Evolutionary conservation across 2,329 filamentous ascomycete species (phyloP), one percentile per base, ranked within the genome.

Genomic region (Xylaria sp.): DNA sequence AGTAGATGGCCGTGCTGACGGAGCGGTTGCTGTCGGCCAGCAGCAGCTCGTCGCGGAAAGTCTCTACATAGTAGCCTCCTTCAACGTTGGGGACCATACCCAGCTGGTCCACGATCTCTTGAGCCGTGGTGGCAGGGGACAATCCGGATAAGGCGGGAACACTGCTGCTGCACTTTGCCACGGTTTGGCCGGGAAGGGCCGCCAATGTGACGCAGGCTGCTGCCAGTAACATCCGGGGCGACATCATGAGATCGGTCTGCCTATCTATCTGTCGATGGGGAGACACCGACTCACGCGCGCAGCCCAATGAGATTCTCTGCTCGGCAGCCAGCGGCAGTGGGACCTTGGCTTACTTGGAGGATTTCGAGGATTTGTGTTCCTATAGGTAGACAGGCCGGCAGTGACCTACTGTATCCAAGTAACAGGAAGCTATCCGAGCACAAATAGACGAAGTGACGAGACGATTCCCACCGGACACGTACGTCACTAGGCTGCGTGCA

Each of bases 1-100:
- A 85, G 74, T 84, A 85, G 65, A 85, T 85, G 45, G 77, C 78
- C 3, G 83, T 84, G 73, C 80, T 83, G 57, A 75, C 67, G 1
- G 81, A 79, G 58, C 82, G 81, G 64, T 73, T 73, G 57, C 31
- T 64, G 15, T 42, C 28, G 11, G 61, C 46, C 4, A 69, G 38
- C 21, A 65, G 69, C 2, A 69, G 65, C 0, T 69, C 3, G 70
- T 84, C 82, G 43, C 76, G 75, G 63, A 83, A 85, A 0, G 78
- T 82, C 67, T 85, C 75, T 45, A 77, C 33, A 63, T 76, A 85
- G 69, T 78, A 85, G 40, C 83, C 83, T 49, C 83, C 83, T 63
- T 85, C 83, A 0, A 73, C 72, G 58, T 83, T 80, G 11, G 81
- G 76, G 3, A 71, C 66, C 17, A 85, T 78, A 11, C 77, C 74